phyloP scores from a whole-genome alignment of 2,329 filamentous ascomycete species.

The Diaporthe helianthi region DNA sequence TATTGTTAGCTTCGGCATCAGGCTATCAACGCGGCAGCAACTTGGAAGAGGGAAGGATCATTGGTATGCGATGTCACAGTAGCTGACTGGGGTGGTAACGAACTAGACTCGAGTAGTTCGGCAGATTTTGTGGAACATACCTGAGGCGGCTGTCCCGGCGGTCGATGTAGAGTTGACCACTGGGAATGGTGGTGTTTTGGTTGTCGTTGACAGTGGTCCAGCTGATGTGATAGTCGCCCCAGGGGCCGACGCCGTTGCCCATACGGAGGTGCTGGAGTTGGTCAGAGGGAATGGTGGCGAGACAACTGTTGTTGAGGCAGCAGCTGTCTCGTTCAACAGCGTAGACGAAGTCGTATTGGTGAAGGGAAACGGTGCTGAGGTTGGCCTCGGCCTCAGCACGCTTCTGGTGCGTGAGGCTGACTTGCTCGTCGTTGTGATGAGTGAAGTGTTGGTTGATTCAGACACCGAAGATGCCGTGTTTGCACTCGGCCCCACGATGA shows the following conservation, averaged over 20 bases:
- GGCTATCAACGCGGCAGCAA: neutral
- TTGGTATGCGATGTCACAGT: neutral
- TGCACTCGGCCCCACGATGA: no score
- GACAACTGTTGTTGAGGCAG: neutral
- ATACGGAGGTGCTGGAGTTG: neutral
- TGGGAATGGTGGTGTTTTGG: neutral
- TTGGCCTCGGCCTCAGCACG: neutral
- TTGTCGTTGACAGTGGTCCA: neutral
- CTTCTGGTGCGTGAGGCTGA: neutral
- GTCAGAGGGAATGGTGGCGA: constrained; percentile 1
- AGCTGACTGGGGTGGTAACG: neutral
- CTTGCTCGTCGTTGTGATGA: constrained; percentile 1
- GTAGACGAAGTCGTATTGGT: constrained; percentile 1
- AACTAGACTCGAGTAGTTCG: no score
- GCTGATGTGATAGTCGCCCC: neutral
- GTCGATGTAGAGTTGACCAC: neutral
- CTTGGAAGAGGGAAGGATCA: no score
- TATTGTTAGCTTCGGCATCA: neutral
- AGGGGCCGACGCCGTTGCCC: neutral
- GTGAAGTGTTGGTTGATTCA: neutral
- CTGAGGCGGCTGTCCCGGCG: neutral
- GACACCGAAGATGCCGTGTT: neutral
- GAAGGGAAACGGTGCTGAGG: neutral
- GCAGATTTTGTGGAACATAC: neutral
- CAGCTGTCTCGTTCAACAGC: neutral